phyloP scores from a whole-genome alignment of 2,329 filamentous ascomycete genomes.

The Aspergillus sp. region DNA sequence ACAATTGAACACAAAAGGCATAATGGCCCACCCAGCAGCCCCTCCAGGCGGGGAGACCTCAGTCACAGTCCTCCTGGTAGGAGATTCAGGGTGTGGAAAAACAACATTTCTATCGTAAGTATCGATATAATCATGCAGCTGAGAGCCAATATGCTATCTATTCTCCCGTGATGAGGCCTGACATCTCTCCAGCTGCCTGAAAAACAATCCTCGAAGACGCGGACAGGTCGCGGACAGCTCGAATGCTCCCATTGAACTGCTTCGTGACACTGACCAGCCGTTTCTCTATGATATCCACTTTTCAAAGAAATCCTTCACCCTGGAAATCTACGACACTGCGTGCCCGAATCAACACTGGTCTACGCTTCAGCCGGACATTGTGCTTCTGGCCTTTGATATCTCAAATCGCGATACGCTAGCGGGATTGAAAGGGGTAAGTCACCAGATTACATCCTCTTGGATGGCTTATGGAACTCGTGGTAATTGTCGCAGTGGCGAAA shows the following conservation, averaged over 20 bases:
- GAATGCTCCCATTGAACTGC: slow-evolving; percentile 37
- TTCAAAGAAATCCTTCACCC: slow-evolving; percentile 53
- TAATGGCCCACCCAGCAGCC: slow-evolving; percentile 8
- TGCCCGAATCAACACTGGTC: slow-evolving; percentile 56
- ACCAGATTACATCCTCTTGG: too few relatives aligned
- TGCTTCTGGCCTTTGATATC: slow-evolving; percentile 60
- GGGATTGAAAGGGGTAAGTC: slow-evolving; percentile 42
- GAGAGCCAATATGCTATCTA: not conserved
- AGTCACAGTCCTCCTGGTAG: slow-evolving; percentile 53
- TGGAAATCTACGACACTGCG: slow-evolving; percentile 57
- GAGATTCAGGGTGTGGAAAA: slow-evolving; percentile 60
- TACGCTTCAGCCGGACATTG: slow-evolving; percentile 51
- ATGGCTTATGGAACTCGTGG: not conserved
- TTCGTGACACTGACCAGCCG: slow-evolving; percentile 57
- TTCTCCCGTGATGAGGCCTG: not conserved
- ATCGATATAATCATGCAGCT: not conserved
- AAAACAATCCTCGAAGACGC: slow-evolving; percentile 16
- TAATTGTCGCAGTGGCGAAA: slow-evolving; percentile 37
- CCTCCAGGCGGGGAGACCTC: slow-evolving; percentile 14
- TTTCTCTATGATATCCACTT: slow-evolving; percentile 59
- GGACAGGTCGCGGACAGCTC: slow-evolving; percentile 18
- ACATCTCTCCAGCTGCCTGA: slow-evolving; percentile 11
- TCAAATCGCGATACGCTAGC: slow-evolving; percentile 50
- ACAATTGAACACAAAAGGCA: too few relatives aligned
- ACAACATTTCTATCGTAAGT: slow-evolving; percentile 62